A percentile compares a stretch with the other conserved stretches of the same genome.
phyloP scores from a whole-genome alignment of 148 eudicot genomes.

The Camellia lanceoleosa region DNA sequence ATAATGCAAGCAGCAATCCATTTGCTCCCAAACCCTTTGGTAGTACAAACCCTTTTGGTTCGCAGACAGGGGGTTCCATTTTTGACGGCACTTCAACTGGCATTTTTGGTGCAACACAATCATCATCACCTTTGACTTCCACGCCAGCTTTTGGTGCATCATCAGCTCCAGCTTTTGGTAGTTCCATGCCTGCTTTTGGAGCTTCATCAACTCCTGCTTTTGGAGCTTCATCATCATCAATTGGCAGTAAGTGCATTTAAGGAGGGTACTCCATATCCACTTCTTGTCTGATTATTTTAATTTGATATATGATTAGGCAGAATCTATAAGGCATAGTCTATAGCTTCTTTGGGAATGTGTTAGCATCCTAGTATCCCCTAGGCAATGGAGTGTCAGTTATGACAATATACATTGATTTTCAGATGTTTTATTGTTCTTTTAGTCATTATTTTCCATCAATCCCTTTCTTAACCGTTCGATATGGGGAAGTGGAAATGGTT shows the following conservation, averaged over 20 bases:
- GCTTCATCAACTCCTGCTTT: conserved; percentile 56
- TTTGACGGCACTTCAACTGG: conserved; percentile 91
- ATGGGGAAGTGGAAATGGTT: neutral
- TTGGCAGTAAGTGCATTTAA: conserved; percentile 53
- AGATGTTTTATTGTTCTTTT: neutral
- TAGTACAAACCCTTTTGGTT: conserved; percentile 67
- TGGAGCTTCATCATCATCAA: conserved; percentile 59
- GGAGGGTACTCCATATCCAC: neutral
- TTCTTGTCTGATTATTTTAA: neutral
- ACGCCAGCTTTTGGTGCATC: conserved; percentile 82
- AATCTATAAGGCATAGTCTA: neutral
- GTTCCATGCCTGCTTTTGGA: conserved; percentile 58
- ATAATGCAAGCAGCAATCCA: conserved; percentile 65
- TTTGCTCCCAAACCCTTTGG: conserved; percentile 87
- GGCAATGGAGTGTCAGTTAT: neutral
- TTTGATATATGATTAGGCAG: neutral
- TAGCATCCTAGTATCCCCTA: neutral
- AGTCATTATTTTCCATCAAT: neutral
- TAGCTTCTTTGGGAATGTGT: neutral
- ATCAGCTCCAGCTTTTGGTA: conserved; percentile 73
- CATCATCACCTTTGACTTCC: conserved; percentile 67
- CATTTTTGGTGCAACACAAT: conserved; percentile 67
- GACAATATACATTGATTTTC: neutral
- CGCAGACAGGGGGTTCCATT: conserved; percentile 77
- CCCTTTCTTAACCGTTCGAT: neutral